These are phyloP conservation scores for Karstenula rhodostoma DNA, from an alignment of 2,329 filamentous ascomycete species.

Conservation along the genomic window DNA sequence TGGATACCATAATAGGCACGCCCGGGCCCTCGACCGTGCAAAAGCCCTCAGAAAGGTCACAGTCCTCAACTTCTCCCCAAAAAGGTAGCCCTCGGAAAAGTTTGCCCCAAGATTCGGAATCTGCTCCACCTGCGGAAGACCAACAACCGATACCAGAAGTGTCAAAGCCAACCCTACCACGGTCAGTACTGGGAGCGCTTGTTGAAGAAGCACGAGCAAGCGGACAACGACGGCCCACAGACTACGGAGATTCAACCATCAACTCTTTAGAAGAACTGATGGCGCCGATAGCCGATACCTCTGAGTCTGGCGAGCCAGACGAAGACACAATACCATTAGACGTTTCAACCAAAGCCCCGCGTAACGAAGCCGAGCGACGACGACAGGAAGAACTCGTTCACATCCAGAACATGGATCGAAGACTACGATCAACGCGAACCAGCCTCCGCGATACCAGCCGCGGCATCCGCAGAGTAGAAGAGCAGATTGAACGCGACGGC, in stretches of 20 bases:
- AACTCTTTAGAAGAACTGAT: constrained; percentile 58
- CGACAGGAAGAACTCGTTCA: constrained; percentile 53
- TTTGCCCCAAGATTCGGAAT: constrained; percentile 19
- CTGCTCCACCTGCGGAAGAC: constrained; percentile 9
- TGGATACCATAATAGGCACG: constrained; percentile 59
- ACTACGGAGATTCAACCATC: constrained; percentile 57
- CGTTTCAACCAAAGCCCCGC: constrained; percentile 36
- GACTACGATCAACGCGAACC: constrained; percentile 50
- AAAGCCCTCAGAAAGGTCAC: constrained; percentile 19
- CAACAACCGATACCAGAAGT: constrained; percentile 10
- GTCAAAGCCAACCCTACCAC: constrained; percentile 37
- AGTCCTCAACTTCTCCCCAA: constrained; percentile 29
- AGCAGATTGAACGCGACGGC: constrained; percentile 48
- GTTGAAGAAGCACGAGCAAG: constrained; percentile 48
- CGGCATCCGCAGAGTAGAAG: constrained; percentile 53
- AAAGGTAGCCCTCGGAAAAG: constrained; percentile 28
- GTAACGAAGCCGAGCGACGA: constrained; percentile 52
- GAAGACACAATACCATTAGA: constrained; percentile 45
- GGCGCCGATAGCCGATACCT: constrained; percentile 26
- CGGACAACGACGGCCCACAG: constrained; percentile 28
- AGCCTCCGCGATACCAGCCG: constrained; percentile 55
- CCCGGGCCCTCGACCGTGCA: constrained; percentile 43
- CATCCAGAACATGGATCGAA: constrained; percentile 53
- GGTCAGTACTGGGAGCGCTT: constrained; percentile 51
- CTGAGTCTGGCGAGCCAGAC: constrained; percentile 32